A percentile compares a stretch with the other conserved stretches of the same genome.
Evolutionary conservation across 2,329 filamentous ascomycete species (phyloP).

Genomic region (Sporothrix sp.): DNA sequence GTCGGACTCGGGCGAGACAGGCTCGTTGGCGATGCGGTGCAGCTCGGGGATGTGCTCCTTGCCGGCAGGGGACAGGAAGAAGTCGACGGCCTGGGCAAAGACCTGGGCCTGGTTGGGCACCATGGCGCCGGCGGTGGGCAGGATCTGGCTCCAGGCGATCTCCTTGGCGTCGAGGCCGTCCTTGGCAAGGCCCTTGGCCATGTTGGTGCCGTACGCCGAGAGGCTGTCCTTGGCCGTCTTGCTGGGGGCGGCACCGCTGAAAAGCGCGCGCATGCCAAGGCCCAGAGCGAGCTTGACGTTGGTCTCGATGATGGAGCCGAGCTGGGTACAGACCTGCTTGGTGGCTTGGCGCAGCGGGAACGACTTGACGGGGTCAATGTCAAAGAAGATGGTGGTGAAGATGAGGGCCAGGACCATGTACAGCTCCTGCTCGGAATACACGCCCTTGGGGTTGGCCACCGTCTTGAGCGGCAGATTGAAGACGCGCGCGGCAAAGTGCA

Average conservation of each 20-base stretch:
- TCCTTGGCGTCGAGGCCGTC: conserved; percentile 53
- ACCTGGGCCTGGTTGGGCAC: conserved; percentile 63
- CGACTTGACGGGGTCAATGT: conserved; percentile 55
- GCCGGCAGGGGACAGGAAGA: conserved; percentile 53
- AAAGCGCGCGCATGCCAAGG: conserved; percentile 36
- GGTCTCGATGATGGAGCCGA: conserved; percentile 52
- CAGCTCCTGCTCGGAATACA: conserved; percentile 45
- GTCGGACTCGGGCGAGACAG: conserved; percentile 48
- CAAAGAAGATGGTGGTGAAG: conserved; percentile 56
- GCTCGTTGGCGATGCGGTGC: conserved; percentile 46
- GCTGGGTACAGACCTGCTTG: conserved; percentile 44
- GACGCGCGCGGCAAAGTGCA: conserved; percentile 51
- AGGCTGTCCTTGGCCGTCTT: conserved; percentile 24
- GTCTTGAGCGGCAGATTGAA: conserved; percentile 62
- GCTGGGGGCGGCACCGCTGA: conserved; percentile 33
- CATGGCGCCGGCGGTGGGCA: conserved; percentile 57
- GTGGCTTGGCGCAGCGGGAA: conserved; percentile 54
- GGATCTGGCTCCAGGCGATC: conserved; percentile 59
- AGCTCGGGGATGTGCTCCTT: conserved; percentile 49
- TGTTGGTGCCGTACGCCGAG: conserved; percentile 39
- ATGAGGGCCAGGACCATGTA: conserved; percentile 56
- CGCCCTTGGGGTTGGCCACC: conserved; percentile 46
- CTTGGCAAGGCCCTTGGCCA: conserved; percentile 57
- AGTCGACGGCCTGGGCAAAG: conserved; percentile 66
- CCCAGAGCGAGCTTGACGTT: conserved; percentile 51